A percentile compares a stretch with the other conserved stretches of the same genome.
These are phyloP conservation scores for Boehmeria nivea DNA, from an alignment of 306 rosid genomes.

Conservation along the genomic window DNA sequence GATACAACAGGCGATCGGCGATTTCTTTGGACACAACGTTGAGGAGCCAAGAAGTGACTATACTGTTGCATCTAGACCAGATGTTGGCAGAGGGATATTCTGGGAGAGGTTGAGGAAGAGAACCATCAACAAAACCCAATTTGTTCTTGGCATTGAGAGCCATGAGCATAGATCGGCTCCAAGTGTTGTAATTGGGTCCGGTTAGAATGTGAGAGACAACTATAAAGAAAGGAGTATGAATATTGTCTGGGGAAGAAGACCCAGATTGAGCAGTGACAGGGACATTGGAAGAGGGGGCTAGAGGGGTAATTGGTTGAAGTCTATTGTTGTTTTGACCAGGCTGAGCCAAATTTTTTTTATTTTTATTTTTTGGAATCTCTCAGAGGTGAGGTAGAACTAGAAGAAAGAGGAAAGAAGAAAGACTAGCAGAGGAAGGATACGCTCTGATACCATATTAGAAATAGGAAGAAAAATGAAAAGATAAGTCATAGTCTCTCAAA, in stretches of 20 bases:
- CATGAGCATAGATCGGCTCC: not conserved
- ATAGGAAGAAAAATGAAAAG: no score
- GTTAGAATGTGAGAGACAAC: not conserved
- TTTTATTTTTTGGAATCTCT: no score
- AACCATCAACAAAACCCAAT: not conserved
- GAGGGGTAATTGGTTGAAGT: no score
- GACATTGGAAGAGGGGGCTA: no score
- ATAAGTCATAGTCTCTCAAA: no score
- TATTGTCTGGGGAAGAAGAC: no score
- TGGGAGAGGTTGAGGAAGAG: not conserved
- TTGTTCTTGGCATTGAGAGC: not conserved
- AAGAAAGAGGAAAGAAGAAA: not conserved
- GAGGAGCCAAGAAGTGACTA: not conserved
- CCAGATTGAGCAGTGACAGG: no score
- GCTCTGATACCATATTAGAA: not conserved
- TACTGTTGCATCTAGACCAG: not conserved
- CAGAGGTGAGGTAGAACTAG: not conserved
- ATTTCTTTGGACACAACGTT: not conserved
- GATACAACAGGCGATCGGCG: not conserved
- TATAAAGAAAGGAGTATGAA: not conserved
- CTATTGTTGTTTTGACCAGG: no score
- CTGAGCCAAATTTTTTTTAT: no score
- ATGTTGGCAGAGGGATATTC: not conserved
- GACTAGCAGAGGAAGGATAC: not conserved
- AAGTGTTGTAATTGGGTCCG: not conserved